These are phyloP conservation scores for Iris pallida DNA, from an alignment of 116 monocot genomes.

Conservation along the genomic window DNA sequence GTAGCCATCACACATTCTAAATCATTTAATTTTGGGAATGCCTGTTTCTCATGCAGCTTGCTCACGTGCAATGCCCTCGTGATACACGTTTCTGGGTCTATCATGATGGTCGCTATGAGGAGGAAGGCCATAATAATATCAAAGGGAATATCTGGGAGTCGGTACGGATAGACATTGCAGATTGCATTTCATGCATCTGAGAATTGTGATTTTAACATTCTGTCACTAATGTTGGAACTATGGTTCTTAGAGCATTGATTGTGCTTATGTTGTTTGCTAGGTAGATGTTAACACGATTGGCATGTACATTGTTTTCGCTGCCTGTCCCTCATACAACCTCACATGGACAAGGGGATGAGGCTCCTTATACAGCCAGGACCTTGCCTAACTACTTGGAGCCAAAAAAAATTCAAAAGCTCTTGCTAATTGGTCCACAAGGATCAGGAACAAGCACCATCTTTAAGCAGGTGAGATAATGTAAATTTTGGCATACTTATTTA, in stretches of 20 bases:
- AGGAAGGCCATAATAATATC: constrained; percentile 93
- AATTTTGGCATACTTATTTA: background rate
- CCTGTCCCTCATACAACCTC: constrained; percentile 53
- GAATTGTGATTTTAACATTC: background rate
- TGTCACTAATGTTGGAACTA: constrained; percentile 1
- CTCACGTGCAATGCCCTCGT: constrained; percentile 82
- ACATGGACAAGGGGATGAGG: constrained; percentile 37
- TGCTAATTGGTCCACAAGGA: constrained; percentile 73
- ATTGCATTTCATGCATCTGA: background rate
- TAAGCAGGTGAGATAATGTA: constrained; percentile 56
- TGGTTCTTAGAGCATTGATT: background rate
- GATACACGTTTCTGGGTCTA: constrained; percentile 99
- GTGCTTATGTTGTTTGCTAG: constrained; percentile 20
- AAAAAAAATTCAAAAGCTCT: constrained; percentile 78
- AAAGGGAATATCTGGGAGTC: constrained; percentile 90
- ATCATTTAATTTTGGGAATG: background rate
- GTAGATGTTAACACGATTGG: constrained; percentile 58
- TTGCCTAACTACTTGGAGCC: constrained; percentile 75
- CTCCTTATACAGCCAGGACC: constrained; percentile 51
- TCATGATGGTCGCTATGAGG: constrained; percentile 87
- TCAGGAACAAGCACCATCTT: constrained; percentile 98
- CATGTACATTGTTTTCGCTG: constrained; percentile 63
- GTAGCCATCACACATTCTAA: too few relatives aligned
- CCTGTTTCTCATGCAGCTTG: constrained; percentile 45
- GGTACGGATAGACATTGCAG: constrained; percentile 32